Conservation (phyloP, 2,329 filamentous ascomycete genomes). For the Monascus ruber region DNA sequence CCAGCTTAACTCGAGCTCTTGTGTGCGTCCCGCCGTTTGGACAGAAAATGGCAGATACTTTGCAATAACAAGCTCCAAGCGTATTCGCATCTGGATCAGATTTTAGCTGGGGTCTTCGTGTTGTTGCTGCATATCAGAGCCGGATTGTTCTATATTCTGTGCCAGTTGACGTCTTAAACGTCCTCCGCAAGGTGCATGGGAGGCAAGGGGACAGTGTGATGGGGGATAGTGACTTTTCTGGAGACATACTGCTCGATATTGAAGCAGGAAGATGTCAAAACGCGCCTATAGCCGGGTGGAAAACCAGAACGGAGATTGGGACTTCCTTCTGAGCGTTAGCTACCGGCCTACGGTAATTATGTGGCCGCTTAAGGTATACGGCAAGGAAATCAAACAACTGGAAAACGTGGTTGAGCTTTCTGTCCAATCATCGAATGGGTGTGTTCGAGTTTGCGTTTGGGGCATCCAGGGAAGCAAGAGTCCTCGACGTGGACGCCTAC, state of each 20-base stretch:
- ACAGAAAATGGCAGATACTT: constrained; percentile 4
- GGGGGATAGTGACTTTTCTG: constrained; percentile 21
- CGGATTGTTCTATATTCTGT: constrained; percentile 50
- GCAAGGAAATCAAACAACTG: constrained; percentile 38
- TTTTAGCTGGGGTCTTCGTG: constrained; percentile 44
- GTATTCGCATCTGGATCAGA: constrained; percentile 49
- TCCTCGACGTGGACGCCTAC: constrained; percentile 36
- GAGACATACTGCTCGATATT: constrained; percentile 20
- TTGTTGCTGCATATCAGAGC: constrained; percentile 46
- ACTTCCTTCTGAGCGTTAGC: constrained; percentile 25
- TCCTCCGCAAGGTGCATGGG: constrained; percentile 23
- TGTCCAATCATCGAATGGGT: constrained; percentile 31
- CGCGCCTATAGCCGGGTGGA: constrained; percentile 20
- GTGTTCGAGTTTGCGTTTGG: constrained; percentile 43
- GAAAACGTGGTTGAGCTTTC: constrained; percentile 40
- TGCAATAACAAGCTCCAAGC: constrained; percentile 30
- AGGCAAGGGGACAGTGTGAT: constrained; percentile 20
- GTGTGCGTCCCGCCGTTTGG: constrained; percentile 37
- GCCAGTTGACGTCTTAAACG: constrained; percentile 44
- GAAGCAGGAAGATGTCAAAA: constrained; percentile 12
- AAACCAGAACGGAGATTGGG: constrained; percentile 30
- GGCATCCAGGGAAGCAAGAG: constrained; percentile 31
- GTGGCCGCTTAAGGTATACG: constrained; percentile 42
- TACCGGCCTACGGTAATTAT: constrained; percentile 25
- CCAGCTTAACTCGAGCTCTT: constrained; percentile 48